phyloP scores from a whole-genome alignment of 768 basidiomycete species.

The Hortiboletus flavorubellus region DNA sequence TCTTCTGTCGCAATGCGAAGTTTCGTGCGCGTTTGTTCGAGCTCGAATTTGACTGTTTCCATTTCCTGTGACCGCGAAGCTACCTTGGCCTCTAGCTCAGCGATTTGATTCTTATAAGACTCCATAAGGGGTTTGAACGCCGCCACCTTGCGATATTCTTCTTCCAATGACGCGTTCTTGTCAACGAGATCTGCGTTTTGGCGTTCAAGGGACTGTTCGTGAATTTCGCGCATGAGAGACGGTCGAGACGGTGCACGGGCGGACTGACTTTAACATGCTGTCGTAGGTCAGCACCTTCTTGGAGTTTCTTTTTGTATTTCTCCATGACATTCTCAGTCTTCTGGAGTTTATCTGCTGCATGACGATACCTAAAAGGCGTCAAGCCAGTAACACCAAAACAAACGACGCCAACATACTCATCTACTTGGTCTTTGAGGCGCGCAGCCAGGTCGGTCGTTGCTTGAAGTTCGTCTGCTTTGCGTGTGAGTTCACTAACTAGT shows the following conservation, averaged over 20 bases:
- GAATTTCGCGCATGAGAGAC: background rate
- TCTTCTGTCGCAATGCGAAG: constrained; percentile 68
- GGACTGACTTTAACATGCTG: constrained; percentile 73
- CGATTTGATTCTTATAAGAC: constrained; percentile 84
- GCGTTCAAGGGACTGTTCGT: constrained; percentile 72
- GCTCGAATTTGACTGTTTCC: constrained; percentile 68
- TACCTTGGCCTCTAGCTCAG: constrained; percentile 71
- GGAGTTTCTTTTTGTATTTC: constrained; percentile 98
- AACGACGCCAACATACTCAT: constrained; percentile 57
- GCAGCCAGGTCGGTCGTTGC: constrained; percentile 70
- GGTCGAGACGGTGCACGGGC: constrained; percentile 3
- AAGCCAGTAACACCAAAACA: background rate
- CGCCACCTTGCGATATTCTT: constrained; percentile 84
- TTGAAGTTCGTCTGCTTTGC: constrained; percentile 80
- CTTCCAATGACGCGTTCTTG: constrained; percentile 87
- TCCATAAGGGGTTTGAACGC: constrained; percentile 89
- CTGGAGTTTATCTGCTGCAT: constrained; percentile 86
- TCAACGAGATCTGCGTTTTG: constrained; percentile 92
- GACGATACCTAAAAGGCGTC: constrained; percentile 61
- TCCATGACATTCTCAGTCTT: constrained; percentile 98
- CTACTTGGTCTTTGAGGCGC: constrained; percentile 87
- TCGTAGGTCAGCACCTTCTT: constrained; percentile 87
- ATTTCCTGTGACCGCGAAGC: constrained; percentile 66
- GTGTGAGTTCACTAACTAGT: constrained; percentile 67
- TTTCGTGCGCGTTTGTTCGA: constrained; percentile 71